phyloP scores from a whole-genome alignment of 495 filamentous ascomycete species.

The Aspergillus conjunctus region DNA sequence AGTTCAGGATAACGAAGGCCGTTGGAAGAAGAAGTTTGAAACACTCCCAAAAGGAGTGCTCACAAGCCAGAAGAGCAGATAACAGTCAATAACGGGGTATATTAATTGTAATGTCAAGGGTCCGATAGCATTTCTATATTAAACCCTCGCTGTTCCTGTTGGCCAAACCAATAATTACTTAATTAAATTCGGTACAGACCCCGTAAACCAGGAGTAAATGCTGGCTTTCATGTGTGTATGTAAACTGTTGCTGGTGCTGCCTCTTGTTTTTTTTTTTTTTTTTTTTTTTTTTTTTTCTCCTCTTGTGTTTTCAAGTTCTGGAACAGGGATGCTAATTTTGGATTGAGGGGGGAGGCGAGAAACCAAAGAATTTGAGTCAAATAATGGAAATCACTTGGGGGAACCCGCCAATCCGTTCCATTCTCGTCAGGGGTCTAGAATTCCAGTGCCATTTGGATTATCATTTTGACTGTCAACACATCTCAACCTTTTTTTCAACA shows the following conservation, averaged over 20 bases:
- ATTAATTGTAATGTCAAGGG: background rate
- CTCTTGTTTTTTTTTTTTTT: background rate
- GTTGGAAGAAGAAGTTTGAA: background rate
- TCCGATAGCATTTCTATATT: background rate
- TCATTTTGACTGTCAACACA: no score
- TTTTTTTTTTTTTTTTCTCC: background rate
- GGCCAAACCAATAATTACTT: background rate
- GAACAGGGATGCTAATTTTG: constrained; percentile 18
- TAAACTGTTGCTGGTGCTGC: background rate
- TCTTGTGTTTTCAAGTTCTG: background rate
- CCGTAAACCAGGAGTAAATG: background rate
- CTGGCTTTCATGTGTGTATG: constrained; percentile 2
- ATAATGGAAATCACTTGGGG: constrained; percentile 1
- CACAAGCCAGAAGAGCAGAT: background rate
- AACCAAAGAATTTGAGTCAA: background rate
- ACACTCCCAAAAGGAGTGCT: background rate
- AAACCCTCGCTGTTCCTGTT: background rate
- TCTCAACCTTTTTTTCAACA: background rate
- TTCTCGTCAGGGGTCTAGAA: no score
- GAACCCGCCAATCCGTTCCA: background rate
- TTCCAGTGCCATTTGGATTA: no score
- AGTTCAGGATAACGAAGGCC: background rate
- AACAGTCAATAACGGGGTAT: background rate
- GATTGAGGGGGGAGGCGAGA: constrained; percentile 10
- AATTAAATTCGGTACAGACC: background rate